Conservation (phyloP, 1,139 yeast genomes). For the Pichia sp. region DNA sequence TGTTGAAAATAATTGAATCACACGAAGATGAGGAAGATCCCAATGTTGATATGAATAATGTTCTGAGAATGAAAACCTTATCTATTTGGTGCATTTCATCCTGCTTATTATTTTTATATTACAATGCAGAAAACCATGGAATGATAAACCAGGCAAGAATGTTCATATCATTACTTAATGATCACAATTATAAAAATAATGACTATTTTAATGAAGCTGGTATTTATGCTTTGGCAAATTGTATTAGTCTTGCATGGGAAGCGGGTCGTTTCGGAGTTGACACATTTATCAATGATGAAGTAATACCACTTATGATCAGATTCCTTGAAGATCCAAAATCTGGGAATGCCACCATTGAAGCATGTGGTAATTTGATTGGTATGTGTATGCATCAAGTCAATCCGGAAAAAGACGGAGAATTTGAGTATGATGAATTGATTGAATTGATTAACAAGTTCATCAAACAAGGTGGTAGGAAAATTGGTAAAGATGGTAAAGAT, state of each 20-base stretch:
- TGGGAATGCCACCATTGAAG: too few relatives aligned
- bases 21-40: slow-evolving; percentile 4
- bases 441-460: slow-evolving; percentile 25
- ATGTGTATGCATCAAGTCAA: too few relatives aligned
- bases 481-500: slow-evolving; percentile 56
- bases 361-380: too few relatives aligned
- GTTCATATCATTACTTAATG: background rate
- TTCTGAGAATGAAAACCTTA: slow-evolving; percentile 4
- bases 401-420: background rate
- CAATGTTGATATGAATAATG: slow-evolving; percentile 22
- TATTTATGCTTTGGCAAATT: too few relatives aligned
- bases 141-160: slow-evolving; percentile 34
- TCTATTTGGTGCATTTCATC: slow-evolving; percentile 34
- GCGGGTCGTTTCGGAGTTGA: slow-evolving; percentile 8
- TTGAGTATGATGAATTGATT: background rate
- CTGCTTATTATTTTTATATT: slow-evolving; percentile 36
- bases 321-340: too few relatives aligned
- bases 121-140: slow-evolving; percentile 44
- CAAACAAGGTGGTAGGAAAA: slow-evolving; percentile 45
- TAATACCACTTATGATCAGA: background rate
- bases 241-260: slow-evolving; percentile 26
- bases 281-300: slow-evolving; percentile 28
- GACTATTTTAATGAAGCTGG: slow-evolving; percentile 23
- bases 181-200: too few relatives aligned
- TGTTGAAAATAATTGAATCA: slow-evolving; percentile 21